A percentile compares a stretch with the other conserved stretches of the same genome.
These are phyloP conservation scores for Neonectria faginata DNA, from an alignment of 2,329 filamentous ascomycete genomes.

Conservation along the genomic window DNA sequence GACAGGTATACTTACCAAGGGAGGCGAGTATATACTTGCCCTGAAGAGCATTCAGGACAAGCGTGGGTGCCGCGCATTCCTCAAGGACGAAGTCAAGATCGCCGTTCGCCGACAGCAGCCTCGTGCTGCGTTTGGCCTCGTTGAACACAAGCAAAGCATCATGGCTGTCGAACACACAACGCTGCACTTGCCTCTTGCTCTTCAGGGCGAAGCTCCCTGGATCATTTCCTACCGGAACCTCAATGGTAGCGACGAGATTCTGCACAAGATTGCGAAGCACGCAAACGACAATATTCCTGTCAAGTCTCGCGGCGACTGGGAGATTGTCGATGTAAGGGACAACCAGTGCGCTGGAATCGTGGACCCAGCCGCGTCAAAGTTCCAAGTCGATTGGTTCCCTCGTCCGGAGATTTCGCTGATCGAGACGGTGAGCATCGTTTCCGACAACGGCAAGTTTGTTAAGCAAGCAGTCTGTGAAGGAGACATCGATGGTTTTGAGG, in stretches of 20 bases:
- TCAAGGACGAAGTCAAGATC: slow-evolving; percentile 88
- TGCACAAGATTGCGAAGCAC: slow-evolving; percentile 62
- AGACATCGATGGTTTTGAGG: slow-evolving; percentile 88
- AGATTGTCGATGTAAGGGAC: slow-evolving; percentile 82
- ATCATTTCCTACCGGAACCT: slow-evolving; percentile 79
- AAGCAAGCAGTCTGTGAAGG: slow-evolving; percentile 93
- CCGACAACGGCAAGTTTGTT: slow-evolving; percentile 66
- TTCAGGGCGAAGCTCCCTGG: slow-evolving; percentile 91
- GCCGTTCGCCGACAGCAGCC: slow-evolving; percentile 89
- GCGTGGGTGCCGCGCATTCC: slow-evolving; percentile 84
- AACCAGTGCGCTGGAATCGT: slow-evolving; percentile 84
- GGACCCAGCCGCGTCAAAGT: slow-evolving; percentile 77
- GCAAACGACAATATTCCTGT: slow-evolving; percentile 78
- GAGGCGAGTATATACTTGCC: slow-evolving; percentile 90
- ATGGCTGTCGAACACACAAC: slow-evolving; percentile 81
- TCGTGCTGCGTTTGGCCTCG: slow-evolving; percentile 83
- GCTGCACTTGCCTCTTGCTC: slow-evolving; percentile 81
- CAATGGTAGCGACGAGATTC: slow-evolving; percentile 61
- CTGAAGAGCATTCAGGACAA: slow-evolving; percentile 88
- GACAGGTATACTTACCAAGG: slow-evolving; percentile 79
- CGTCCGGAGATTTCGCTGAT: slow-evolving; percentile 78
- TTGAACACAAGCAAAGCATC: slow-evolving; percentile 82
- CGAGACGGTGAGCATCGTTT: slow-evolving; percentile 70
- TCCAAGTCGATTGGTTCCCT: slow-evolving; percentile 87
- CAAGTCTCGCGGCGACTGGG: slow-evolving; percentile 77